Base-by-base conservation (phyloP, 805 yeast genomes). In the Wickerhamiella allomyrinae region DNA sequence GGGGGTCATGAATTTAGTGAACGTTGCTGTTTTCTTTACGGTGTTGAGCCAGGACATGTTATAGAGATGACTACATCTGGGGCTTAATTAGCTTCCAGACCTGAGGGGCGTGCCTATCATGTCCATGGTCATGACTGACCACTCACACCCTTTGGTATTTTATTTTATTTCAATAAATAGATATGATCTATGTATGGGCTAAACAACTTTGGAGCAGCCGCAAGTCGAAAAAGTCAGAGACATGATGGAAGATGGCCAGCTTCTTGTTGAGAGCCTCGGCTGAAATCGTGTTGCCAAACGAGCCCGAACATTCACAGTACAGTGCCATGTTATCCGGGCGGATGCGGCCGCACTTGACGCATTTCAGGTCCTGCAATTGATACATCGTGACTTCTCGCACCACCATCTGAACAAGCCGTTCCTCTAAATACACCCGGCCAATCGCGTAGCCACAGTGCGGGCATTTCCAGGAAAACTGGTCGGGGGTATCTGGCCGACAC, bases 281-380 rank as follows among this genome's bases (percentile, higher is more conserved):
- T 5, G 66, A 55, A 17, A 76, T 57, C 0, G 82, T 74, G 38
- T 74, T 77, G 3, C 59, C 65, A n/a, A 15, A 53, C 31, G 37
- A 20, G 2, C 99, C 99, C 0, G 98, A 89, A 57, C 98, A 91
- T 17, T 72, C 61, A 60, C 98, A 93, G 57, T 76, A 76, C 23
- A 67, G 67, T 24, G 85, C 71, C 71, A 91, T 67, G 47, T 79
- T 77, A 50, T 74, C 78, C 27, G 72, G 75, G 52, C 75, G 74
- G 43, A 84, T 65, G 43, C 66, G 72, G 20, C 73, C 69, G 60
- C 98, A 91, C 55, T 82, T 85, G 14, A 64, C 56, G 59, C 99
- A 91, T 51, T 71, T 73, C 52, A 81, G 65, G 59, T 89, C 97
- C 60, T 91, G 99, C 19, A 71, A 65, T 57, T 74, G 74, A 59